Evolutionary conservation across 2,329 filamentous ascomycete genomes (phyloP).

Genomic region (Calonectria ilicicola): DNA sequence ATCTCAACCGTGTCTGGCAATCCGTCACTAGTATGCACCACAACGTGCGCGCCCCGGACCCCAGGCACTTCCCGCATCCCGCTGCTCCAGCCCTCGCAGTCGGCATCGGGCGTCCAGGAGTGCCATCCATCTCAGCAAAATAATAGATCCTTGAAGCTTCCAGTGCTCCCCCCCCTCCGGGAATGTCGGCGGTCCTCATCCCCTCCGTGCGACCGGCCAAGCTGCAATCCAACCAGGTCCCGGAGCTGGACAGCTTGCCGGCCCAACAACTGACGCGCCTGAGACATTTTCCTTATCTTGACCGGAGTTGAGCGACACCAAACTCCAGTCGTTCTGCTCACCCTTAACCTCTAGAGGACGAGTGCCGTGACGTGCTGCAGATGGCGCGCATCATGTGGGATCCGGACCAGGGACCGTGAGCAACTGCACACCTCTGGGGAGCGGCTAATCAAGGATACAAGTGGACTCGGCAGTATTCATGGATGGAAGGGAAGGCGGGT

Average conservation of each 20-base stretch:
- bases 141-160: slow-evolving; percentile 14
- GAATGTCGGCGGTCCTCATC: background rate
- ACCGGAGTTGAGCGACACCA: slow-evolving; percentile 19
- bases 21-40: background rate
- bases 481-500: slow-evolving; percentile 26
- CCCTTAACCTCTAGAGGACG: slow-evolving; percentile 27
- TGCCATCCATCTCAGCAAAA: slow-evolving; percentile 2
- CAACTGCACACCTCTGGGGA: slow-evolving; percentile 22
- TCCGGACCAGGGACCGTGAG: slow-evolving; percentile 27
- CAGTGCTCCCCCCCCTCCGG: background rate
- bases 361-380: slow-evolving; percentile 32
- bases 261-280: slow-evolving; percentile 17
- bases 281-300: slow-evolving; percentile 36
- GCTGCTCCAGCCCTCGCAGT: background rate
- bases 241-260: background rate
- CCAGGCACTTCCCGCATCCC: slow-evolving; percentile 11
- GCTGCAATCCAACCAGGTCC: slow-evolving; percentile 1
- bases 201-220: background rate
- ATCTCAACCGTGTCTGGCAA: slow-evolving; percentile 2
- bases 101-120: slow-evolving; percentile 22
- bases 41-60: background rate
- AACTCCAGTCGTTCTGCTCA: slow-evolving; percentile 11
- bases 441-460: slow-evolving; percentile 43
- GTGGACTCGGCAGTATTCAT: slow-evolving; percentile 38
- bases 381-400: slow-evolving; percentile 39